Evolutionary conservation across 768 basidiomycete species (phyloP).

Genomic region (Mycena sanguinolenta): DNA sequence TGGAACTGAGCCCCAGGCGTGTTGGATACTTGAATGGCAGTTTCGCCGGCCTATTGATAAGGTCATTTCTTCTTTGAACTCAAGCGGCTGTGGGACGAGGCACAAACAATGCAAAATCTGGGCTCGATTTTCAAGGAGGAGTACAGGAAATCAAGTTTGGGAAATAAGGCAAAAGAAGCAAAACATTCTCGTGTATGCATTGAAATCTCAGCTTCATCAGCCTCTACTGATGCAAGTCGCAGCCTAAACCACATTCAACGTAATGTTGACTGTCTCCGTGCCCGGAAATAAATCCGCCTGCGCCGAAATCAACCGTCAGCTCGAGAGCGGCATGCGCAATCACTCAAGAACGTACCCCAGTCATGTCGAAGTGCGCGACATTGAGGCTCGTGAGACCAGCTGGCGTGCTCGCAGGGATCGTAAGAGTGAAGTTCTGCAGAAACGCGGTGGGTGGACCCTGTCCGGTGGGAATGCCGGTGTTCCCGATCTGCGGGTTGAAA

Average conservation of each 20-base stretch:
- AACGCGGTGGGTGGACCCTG: no score
- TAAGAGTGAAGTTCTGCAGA: constrained; percentile 14
- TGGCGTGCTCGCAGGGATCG: constrained; percentile 14
- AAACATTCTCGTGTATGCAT: background rate
- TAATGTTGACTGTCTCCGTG: background rate
- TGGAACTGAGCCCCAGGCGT: no score
- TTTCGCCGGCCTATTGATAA: no score
- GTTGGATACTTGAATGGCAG: no score
- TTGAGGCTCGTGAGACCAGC: constrained; percentile 21
- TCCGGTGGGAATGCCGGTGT: no score
- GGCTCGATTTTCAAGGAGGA: no score
- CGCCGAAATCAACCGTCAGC: constrained; percentile 16
- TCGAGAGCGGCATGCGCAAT: constrained; percentile 10
- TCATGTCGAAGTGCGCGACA: constrained; percentile 18
- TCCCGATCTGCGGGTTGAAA: constrained; percentile 13
- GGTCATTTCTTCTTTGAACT: no score
- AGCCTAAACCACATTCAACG: background rate
- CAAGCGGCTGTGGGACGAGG: no score
- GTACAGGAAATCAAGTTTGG: no score
- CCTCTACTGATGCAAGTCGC: background rate
- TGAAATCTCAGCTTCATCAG: background rate
- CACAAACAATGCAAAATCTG: no score
- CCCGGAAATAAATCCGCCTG: constrained; percentile 2
- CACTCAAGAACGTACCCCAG: constrained; percentile 21
- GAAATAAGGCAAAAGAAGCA: background rate